Conservation (phyloP, 2,329 filamentous ascomycete species). For the Botrytis byssoidea region DNA sequence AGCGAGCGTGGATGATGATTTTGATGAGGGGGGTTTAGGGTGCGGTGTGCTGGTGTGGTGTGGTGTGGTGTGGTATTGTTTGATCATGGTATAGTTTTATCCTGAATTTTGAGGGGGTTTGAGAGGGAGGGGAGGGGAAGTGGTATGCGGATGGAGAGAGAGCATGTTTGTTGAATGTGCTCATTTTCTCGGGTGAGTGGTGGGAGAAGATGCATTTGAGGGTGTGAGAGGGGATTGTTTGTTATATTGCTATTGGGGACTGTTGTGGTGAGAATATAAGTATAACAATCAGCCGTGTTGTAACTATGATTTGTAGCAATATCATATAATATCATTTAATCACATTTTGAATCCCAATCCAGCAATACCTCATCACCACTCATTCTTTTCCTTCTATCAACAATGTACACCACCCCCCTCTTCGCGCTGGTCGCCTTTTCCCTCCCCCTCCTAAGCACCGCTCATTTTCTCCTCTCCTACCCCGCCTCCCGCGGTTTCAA, state of each 20-base stretch:
- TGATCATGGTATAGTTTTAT: neutral
- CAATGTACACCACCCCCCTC: constrained; percentile 20
- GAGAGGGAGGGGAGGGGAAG: neutral
- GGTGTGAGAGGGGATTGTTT: neutral
- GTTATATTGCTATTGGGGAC: neutral
- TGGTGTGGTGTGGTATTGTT: neutral
- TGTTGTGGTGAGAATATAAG: neutral
- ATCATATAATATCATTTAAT: neutral
- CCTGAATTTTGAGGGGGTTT: neutral
- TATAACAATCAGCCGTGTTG: neutral
- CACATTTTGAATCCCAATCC: neutral
- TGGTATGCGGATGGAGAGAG: neutral
- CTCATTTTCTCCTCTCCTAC: constrained; percentile 57
- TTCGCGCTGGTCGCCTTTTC: constrained; percentile 39
- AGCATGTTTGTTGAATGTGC: neutral
- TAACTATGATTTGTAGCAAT: neutral
- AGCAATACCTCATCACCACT: neutral
- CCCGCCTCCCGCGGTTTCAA: constrained; percentile 49
- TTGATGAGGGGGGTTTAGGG: neutral
- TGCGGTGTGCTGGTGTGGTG: neutral
- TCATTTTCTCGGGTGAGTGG: neutral
- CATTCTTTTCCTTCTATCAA: neutral
- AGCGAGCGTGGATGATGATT: neutral
- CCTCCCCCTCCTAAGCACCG: constrained; percentile 44
- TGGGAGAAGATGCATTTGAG: neutral